phyloP scores from a whole-genome alignment of 257 asterid genomes.

The Anisodus tanguticus region DNA sequence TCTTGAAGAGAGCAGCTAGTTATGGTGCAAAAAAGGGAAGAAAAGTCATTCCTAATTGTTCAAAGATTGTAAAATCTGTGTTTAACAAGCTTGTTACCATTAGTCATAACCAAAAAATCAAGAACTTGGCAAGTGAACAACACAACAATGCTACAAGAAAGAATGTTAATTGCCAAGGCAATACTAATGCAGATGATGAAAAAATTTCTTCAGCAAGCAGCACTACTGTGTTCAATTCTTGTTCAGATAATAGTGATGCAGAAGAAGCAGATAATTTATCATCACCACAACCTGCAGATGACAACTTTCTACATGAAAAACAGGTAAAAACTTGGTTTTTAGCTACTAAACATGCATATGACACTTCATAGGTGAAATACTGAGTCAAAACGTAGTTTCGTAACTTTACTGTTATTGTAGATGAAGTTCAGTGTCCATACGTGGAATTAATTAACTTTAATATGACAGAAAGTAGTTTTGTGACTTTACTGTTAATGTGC shows the following conservation, averaged over 20 bases:
- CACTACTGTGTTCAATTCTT: conserved; percentile 46
- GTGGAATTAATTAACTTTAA: too few relatives aligned
- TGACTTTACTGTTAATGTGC: neutral
- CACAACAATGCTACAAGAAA: neutral
- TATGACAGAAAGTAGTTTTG: neutral
- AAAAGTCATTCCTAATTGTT: conserved; percentile 46
- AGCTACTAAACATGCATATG: neutral
- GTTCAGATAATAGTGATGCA: conserved; percentile 46
- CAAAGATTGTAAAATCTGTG: conserved; percentile 45
- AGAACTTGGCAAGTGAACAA: conserved; percentile 29
- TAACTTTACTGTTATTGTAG: neutral
- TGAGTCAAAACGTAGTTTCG: neutral
- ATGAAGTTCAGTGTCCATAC: neutral
- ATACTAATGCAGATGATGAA: conserved; percentile 40
- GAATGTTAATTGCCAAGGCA: conserved; percentile 16
- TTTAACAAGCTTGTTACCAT: conserved; percentile 40
- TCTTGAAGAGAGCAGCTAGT: conserved; percentile 40
- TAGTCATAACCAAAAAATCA: conserved; percentile 31
- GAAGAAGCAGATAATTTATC: conserved; percentile 36
- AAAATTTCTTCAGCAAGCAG: conserved; percentile 47
- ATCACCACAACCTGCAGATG: conserved; percentile 25
- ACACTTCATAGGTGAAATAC: neutral
- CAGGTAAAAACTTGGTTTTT: conserved; percentile 43
- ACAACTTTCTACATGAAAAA: conserved; percentile 20
- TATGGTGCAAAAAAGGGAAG: conserved; percentile 42